Conservation (phyloP, 2,329 filamentous ascomycete species). For the Colletotrichum sp. region DNA sequence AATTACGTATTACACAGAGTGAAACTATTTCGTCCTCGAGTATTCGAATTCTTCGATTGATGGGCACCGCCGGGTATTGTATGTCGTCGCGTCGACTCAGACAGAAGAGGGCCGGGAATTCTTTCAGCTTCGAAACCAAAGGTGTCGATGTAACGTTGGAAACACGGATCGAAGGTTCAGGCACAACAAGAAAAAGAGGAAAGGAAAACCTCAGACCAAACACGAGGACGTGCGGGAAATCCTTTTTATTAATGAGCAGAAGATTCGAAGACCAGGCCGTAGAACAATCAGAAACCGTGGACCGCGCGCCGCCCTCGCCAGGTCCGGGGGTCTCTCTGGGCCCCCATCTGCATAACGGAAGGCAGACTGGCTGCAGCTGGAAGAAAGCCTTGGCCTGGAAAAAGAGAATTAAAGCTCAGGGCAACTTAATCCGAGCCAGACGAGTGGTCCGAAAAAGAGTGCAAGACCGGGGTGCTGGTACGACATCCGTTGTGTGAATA, state of each 20-base stretch:
- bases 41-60: not conserved
- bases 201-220: not conserved
- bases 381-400: not conserved
- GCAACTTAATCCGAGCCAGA: not conserved
- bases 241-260: not conserved
- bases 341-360: slow-evolving; percentile 5
- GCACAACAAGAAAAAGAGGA: not conserved
- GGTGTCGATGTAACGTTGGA: not conserved
- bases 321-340: not conserved
- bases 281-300: not conserved
- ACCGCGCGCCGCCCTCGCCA: not conserved
- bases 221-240: not conserved
- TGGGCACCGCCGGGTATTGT: not conserved
- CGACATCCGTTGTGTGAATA: not conserved
- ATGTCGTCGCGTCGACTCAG: not conserved
- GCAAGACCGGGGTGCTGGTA: not conserved
- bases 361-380: not conserved
- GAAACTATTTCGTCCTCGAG: not conserved
- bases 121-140: not conserved
- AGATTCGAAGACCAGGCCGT: not conserved
- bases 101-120: not conserved
- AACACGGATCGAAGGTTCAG: not conserved
- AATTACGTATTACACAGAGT: not conserved
- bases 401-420: not conserved
- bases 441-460: not conserved